Evolutionary conservation across 2,329 filamentous ascomycete species (phyloP).

Genomic region (Diaporthe longicolla): DNA sequence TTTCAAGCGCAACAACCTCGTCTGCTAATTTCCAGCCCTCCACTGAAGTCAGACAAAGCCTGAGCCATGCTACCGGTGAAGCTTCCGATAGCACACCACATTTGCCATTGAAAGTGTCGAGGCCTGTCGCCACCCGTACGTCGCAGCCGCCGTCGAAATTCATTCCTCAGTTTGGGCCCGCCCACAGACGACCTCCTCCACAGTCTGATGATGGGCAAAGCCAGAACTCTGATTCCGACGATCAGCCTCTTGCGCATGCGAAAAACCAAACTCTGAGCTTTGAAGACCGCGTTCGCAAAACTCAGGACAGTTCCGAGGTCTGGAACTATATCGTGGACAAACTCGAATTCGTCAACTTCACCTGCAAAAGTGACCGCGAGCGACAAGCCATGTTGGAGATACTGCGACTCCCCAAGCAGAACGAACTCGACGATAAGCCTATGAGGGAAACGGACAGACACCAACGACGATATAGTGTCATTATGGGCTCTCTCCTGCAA

Average conservation of each 20-base stretch:
- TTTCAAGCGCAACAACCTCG: not conserved
- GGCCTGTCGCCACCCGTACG: not conserved
- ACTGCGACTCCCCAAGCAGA: not conserved
- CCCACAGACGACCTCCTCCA: not conserved
- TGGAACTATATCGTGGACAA: not conserved
- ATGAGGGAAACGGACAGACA: not conserved
- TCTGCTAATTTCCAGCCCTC: not conserved
- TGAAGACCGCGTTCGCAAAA: not conserved
- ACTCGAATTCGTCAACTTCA: not conserved
- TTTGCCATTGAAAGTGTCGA: not conserved
- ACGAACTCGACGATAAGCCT: not conserved
- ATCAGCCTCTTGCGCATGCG: not conserved
- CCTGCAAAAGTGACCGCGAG: not conserved
- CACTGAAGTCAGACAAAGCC: not conserved
- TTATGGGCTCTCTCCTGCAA: constrained; percentile 4
- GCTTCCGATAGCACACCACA: no score
- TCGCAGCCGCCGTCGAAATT: not conserved
- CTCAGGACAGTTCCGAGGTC: not conserved
- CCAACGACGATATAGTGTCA: not conserved
- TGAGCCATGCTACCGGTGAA: not conserved
- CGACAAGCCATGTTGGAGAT: not conserved
- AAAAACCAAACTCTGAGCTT: not conserved
- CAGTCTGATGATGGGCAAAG: not conserved
- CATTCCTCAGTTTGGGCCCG: constrained; percentile 4
- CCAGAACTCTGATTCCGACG: not conserved